Evolutionary conservation across 2,329 filamentous ascomycete species (phyloP).

Genomic region (Aspergillus tamarii): DNA sequence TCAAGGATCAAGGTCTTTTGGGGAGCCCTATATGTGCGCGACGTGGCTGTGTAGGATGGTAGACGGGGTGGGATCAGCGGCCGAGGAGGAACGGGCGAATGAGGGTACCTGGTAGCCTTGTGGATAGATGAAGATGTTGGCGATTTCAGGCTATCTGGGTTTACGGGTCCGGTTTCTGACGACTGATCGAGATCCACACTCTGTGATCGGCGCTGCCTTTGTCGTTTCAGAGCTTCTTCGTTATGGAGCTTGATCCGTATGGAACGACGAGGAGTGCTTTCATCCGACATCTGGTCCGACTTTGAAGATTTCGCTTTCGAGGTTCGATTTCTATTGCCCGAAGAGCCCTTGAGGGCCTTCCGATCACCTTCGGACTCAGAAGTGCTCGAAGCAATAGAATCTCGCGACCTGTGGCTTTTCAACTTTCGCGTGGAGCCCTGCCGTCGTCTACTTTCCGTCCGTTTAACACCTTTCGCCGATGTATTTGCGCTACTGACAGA

Average conservation of each 20-base stretch:
- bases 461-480: slow-evolving; percentile 27
- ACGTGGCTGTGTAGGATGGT: slow-evolving; percentile 74
- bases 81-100: slow-evolving; percentile 83
- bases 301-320: slow-evolving; percentile 31
- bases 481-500: slow-evolving; percentile 24
- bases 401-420: slow-evolving; percentile 38
- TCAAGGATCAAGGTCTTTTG: slow-evolving; percentile 96
- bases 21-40: slow-evolving; percentile 51
- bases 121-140: slow-evolving; percentile 77
- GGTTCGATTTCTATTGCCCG: slow-evolving; percentile 28
- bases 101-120: slow-evolving; percentile 84
- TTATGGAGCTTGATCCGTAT: slow-evolving; percentile 90
- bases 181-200: slow-evolving; percentile 33
- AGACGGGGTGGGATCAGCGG: slow-evolving; percentile 87
- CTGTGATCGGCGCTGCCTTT: slow-evolving; percentile 50
- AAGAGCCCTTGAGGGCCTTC: slow-evolving; percentile 24
- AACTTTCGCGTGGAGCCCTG: slow-evolving; percentile 35
- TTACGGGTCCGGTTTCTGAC: slow-evolving; percentile 53
- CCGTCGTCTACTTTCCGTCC: slow-evolving; percentile 32
- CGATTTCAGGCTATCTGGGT: slow-evolving; percentile 83
- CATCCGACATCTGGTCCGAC: slow-evolving; percentile 53
- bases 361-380: slow-evolving; percentile 60
- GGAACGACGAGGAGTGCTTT: slow-evolving; percentile 72
- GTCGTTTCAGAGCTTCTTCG: slow-evolving; percentile 74
- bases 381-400: slow-evolving; percentile 54